Conservation (phyloP, 164 flowering plant genomes). For the Cinnamomum micranthum region DNA sequence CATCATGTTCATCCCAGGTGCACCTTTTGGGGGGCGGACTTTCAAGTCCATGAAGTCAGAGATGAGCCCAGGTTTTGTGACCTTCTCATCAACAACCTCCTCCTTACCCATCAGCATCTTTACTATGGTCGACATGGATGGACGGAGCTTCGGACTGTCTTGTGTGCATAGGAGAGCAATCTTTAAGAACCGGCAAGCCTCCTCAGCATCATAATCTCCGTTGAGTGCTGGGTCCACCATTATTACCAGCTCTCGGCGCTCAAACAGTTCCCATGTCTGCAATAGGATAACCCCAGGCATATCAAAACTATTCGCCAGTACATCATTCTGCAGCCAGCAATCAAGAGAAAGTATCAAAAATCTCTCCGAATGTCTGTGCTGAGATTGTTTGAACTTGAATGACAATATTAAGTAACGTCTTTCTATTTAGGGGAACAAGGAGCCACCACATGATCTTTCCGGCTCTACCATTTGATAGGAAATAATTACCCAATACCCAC, state of each 20-base stretch:
- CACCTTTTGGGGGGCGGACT: conserved; percentile 28
- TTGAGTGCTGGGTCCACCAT: conserved; percentile 59
- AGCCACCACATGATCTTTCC: too few species aligned
- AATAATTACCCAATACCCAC: too few species aligned
- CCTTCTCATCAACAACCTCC: conserved; percentile 26
- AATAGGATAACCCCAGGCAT: conserved; percentile 15
- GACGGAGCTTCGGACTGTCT: conserved; percentile 78
- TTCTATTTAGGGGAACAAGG: too few species aligned
- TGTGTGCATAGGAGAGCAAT: conserved; percentile 90
- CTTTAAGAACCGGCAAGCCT: conserved; percentile 70
- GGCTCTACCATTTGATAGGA: too few species aligned
- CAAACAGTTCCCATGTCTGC: conserved; percentile 81
- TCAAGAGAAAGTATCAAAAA: not conserved
- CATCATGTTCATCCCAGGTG: conserved; percentile 3
- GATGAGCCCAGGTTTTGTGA: conserved; percentile 77
- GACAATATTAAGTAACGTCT: too few species aligned
- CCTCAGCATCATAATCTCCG: conserved; percentile 70
- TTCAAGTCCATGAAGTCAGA: conserved; percentile 87
- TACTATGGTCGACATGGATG: conserved; percentile 80
- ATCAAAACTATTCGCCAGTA: not conserved
- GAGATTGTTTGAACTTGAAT: too few species aligned
- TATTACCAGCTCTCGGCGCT: conserved; percentile 46
- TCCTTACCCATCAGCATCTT: conserved; percentile 61
- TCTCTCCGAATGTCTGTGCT: not conserved
- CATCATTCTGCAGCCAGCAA: conserved; percentile 4